Base-by-base conservation (phyloP, 257 asterid species). In the Orobanche coerulescens region DNA sequence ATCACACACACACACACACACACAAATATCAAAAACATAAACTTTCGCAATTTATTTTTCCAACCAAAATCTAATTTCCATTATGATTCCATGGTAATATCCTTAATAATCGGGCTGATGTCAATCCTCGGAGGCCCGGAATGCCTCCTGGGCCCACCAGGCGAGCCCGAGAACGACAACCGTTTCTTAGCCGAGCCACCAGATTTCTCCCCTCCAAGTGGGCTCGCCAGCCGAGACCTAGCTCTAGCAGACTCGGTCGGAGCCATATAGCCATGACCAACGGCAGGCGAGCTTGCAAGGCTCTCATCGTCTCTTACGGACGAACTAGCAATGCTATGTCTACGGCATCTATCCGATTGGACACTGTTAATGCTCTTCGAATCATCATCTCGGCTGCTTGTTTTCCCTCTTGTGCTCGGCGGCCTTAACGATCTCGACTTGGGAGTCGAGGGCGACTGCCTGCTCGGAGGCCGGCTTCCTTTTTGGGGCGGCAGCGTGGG, bases 221-320 rank as follows among this genome's bases (percentile, higher is more conserved):
- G 88, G 71, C 87, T 82, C 0, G 81, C 73, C 71, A 73, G 6
- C 58, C 89, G 69, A 0, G 95, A 72, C 73, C 68, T 84, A 13
- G 97, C 94, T 64, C 86, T 72, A 1, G 94, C 76, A 2, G 97
- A 92, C 78, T 64, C 82, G 4, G 95, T 88, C 18, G 83, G 64
- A 2, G 79, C 79, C 96, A 88, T 84, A 79, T 88, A 92, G 52
- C 91, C 70, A 13, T 78, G 87, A 49, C 65, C 48, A 16, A 70
- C 36, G 12, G 62, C 48, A 10, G 90, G 73, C 0, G 87, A 79
- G 76, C 98, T 86, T 0, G 70, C 75, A 1, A 82, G 76, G 72
- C 95, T 92, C 66, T 86, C 96, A 30, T 88, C 95, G 20, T 92
- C 96, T 73, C 92, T 77, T 59, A 77, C 76, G 0, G 87, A 86